Conservation (phyloP, 441 rosid species). For the Manihot esculenta region DNA sequence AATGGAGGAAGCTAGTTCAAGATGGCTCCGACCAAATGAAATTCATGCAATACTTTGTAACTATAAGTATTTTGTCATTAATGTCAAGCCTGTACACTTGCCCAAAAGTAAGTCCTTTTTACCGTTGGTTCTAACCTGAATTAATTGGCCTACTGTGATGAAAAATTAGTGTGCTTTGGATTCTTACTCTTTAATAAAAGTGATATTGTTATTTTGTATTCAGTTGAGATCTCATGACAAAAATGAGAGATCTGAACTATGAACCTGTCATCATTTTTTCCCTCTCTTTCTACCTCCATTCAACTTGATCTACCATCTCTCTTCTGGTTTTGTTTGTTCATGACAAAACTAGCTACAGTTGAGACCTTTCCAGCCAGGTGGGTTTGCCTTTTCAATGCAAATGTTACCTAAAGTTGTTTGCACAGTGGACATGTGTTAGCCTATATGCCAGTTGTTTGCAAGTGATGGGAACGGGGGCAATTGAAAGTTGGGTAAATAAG, state of each 20-base stretch:
- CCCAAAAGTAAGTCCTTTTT: constrained; percentile 57
- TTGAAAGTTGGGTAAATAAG: not conserved
- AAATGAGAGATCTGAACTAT: not conserved
- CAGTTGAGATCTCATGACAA: constrained; percentile 6
- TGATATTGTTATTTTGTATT: not conserved
- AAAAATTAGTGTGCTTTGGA: not conserved
- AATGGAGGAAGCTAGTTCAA: constrained; percentile 68
- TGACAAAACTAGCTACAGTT: not conserved
- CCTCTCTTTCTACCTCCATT: not conserved
- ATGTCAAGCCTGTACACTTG: constrained; percentile 79
- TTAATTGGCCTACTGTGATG: not conserved
- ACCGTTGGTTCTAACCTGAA: constrained; percentile 5
- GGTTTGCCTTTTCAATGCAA: not conserved
- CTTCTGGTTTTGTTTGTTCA: not conserved
- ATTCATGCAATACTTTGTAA: constrained; percentile 84
- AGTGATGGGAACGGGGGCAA: not conserved
- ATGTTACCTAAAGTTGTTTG: not conserved
- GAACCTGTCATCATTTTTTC: not conserved
- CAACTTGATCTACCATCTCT: not conserved
- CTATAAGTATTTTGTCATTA: constrained; percentile 59
- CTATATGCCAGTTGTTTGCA: not conserved
- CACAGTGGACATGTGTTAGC: not conserved
- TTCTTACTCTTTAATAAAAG: constrained; percentile 3
- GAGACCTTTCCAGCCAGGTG: not conserved
- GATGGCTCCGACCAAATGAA: constrained; percentile 99